Percentiles rank a stretch among this genome's conserved stretches.
Conservation (phyloP, 306 rosid species). For the Begonia masoniana region DNA sequence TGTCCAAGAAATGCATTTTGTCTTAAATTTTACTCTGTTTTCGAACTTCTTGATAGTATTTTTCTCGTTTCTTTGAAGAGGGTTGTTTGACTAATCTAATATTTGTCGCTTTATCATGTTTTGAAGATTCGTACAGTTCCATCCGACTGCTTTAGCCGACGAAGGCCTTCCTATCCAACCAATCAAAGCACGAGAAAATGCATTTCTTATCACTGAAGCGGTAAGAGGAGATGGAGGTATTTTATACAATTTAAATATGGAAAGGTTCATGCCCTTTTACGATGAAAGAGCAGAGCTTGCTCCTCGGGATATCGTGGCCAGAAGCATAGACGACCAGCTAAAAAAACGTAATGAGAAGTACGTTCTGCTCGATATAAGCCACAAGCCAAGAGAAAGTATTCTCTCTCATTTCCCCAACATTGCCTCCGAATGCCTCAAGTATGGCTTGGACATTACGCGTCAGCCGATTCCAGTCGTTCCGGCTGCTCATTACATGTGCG, state of each 20-base stretch:
- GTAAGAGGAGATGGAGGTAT: constrained; percentile 89
- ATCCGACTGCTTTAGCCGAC: constrained; percentile 91
- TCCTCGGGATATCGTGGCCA: constrained; percentile 92
- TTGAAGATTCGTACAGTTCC: constrained; percentile 89
- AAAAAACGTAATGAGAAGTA: constrained; percentile 70
- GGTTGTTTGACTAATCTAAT: not conserved
- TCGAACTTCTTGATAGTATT: no score
- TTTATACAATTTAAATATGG: constrained; percentile 72
- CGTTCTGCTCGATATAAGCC: constrained; percentile 80
- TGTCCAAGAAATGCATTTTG: no score
- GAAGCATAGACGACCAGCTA: constrained; percentile 92
- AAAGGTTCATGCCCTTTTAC: constrained; percentile 84
- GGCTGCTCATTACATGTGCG: constrained; percentile 97
- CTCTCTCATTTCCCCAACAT: constrained; percentile 78
- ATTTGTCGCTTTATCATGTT: not conserved
- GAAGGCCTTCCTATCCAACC: constrained; percentile 74
- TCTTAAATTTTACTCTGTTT: no score
- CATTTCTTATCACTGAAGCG: constrained; percentile 83
- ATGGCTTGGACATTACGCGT: constrained; percentile 73
- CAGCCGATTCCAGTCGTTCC: constrained; percentile 86
- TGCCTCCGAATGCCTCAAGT: constrained; percentile 55
- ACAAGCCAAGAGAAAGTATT: constrained; percentile 54
- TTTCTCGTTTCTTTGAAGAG: no score
- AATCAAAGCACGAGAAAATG: constrained; percentile 47
- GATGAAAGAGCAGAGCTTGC: constrained; percentile 96